Percentiles rank a stretch among this genome's conserved stretches.
phyloP scores from a whole-genome alignment of 495 filamentous ascomycete genomes.

The Talaromyces thailandensis region DNA sequence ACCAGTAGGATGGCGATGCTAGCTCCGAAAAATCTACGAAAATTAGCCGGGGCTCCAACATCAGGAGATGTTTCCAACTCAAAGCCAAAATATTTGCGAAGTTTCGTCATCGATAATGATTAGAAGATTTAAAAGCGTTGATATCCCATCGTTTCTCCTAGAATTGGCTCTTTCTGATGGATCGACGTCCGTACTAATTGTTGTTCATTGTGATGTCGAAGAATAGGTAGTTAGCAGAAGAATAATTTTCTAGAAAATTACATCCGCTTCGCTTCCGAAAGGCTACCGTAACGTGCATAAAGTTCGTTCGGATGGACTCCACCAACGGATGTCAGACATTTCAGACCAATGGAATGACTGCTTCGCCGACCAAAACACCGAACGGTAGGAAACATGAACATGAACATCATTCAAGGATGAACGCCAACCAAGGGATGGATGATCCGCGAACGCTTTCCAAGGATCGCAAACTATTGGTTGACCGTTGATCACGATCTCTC shows the following conservation, averaged over 20 bases:
- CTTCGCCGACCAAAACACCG: too few relatives aligned
- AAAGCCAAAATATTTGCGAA: not conserved
- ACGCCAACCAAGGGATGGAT: not conserved
- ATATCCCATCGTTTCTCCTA: not conserved
- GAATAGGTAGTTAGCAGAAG: too few relatives aligned
- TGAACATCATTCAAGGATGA: too few relatives aligned
- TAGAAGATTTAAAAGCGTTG: not conserved
- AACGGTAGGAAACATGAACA: too few relatives aligned
- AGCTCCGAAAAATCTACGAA: not conserved
- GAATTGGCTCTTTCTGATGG: not conserved
- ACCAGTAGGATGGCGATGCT: not conserved
- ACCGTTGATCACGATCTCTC: not conserved
- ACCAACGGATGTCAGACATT: too few relatives aligned
- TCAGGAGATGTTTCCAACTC: not conserved
- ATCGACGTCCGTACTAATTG: not conserved
- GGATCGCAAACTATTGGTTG: too few relatives aligned
- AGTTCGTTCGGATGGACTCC: too few relatives aligned
- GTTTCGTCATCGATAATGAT: not conserved
- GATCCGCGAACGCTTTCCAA: not conserved
- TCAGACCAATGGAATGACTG: too few relatives aligned
- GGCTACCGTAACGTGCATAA: too few relatives aligned
- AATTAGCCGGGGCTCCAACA: not conserved
- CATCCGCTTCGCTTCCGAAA: too few relatives aligned
- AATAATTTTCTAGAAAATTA: too few relatives aligned
- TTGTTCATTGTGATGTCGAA: not conserved